A percentile compares a stretch with the other conserved stretches of the same genome.
These are phyloP conservation scores for Dendrobium chrysotoxum DNA, from an alignment of 106 monocot species.

Conservation along the genomic window DNA sequence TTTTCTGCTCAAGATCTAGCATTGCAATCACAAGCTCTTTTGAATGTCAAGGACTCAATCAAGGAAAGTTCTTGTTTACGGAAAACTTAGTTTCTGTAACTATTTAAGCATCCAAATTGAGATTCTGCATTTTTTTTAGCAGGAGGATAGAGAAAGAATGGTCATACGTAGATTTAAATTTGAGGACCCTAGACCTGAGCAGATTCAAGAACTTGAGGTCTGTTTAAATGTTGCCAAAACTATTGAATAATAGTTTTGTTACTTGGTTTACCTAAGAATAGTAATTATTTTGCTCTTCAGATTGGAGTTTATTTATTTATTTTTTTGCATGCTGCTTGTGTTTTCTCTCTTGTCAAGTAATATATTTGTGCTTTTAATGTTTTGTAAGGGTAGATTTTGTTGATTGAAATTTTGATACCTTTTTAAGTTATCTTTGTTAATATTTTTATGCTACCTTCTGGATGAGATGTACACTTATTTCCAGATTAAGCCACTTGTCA, in stretches of 20 bases:
- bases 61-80: conserved; percentile 42
- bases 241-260: not conserved
- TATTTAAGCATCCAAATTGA: not conserved
- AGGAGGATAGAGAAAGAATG: conserved; percentile 91
- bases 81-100: not conserved
- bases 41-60: conserved; percentile 90
- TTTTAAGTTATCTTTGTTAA: not conserved
- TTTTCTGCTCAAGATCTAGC: conserved; percentile 76
- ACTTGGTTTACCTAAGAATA: not conserved
- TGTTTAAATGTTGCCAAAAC: conserved; percentile 3
- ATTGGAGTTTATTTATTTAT: not conserved
- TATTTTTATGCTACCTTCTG: not conserved
- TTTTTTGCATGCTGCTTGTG: not conserved
- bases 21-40: conserved; percentile 83
- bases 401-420: not conserved
- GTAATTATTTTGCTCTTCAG: not conserved
- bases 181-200: conserved; percentile 94
- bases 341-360: not conserved
- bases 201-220: conserved; percentile 97
- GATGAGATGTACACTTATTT: not conserved
- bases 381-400: not conserved
- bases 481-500: not conserved
- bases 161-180: conserved; percentile 85
- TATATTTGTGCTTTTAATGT: not conserved
- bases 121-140: conserved; percentile 11